Base-by-base conservation (phyloP, 2,329 filamentous ascomycete species). In the Decorospora gaudefroyi region DNA sequence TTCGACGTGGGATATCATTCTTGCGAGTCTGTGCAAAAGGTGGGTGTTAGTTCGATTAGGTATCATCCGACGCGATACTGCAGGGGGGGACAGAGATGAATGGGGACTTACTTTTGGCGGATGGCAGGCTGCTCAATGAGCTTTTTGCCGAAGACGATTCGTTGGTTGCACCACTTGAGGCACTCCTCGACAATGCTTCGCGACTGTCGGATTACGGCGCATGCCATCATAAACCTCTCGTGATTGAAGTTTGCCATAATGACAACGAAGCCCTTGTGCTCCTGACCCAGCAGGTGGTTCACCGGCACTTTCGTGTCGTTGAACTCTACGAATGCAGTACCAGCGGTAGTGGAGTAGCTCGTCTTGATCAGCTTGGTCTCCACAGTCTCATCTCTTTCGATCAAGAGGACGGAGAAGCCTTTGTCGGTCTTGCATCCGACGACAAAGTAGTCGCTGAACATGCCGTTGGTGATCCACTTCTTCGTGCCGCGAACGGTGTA, bases 221-320 rank as follows among this genome's bases (percentile, higher is more conserved):
- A 84, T 43, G 77, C 76, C 86, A 91, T 89, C 72, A 80, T 85
- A 79, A 86, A 90, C 21, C 87, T 80, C 74, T 90, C 88, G 53
- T 93, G 88, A 77, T 93, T 93, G 75, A 95, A 95, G 74, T 95
- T 95, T 72, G 81, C 83, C 65, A 93, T 78, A 64, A 95, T 89
- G 19, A 93, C 87, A 50, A 85, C 80, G 64, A 95, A 91, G 5
- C 90, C 90, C 74, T 92, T 88, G 76, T 93, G 83, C 72, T 95
- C 89, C 65, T 88, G 76, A 49, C 90, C 90, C 4, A 95, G 75
- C 11, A 95, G 75, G 69, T 93, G 85, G 65, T 84, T 80, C 0
- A 83, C 85, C 0, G 90, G 89, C 0, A 95, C 89, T 74, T 90
- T 90, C 70, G 91, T 88, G 56, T 93, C 87, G 71, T 91, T 87